Base-by-base conservation (phyloP, 2,329 filamentous ascomycete species). In the Penicillium sp. region DNA sequence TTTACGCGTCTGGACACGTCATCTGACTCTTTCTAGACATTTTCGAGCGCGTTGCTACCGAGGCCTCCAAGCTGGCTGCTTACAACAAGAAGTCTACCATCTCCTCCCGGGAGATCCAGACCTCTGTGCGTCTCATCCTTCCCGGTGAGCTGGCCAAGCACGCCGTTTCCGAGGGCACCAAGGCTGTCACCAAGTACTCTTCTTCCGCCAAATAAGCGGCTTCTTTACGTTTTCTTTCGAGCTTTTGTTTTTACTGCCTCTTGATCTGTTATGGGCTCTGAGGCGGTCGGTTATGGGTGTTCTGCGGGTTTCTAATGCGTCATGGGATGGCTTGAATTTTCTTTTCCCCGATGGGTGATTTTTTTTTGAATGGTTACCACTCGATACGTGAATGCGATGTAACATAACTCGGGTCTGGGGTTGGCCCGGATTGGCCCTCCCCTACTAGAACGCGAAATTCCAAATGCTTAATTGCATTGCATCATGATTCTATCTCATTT, bases 61-160 rank as follows among this genome's bases (percentile, higher is more conserved):
- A 99, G 81, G 94, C 94, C 48, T 96, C 91, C 76, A 99, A 99
- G 88, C 88, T 99, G 59, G 94, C 94, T 68, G 94, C 94, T 62
- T 99, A 99, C 85, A 99, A 99, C 89, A 99, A 97, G 89, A 99
- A 99, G 86, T 97, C 93, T 47, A 99, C 94, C 76, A 99, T 99
- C 81, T 97, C 93, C 51, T 97, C 94, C 67, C 89, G 94, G 74
- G 94, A 99, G 82, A 99, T 99, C 75, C 94, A 99, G 85, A 99
- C 94, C 69, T 97, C 94, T 68, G 94, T 99, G 69, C 89, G 94
- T 67, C 87, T 99, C 60, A 99, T 99, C 80, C 89, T 99, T 51
- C 94, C 94, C 43, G 94, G 94, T 81, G 94, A 99, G 82, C 86
- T 99, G 69, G 94, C 94, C 78, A 99, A 99, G 89, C 94, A 99